Evolutionary conservation across 345 rosid genomes (phyloP).

Genomic region (Citrus mangshanensis): DNA sequence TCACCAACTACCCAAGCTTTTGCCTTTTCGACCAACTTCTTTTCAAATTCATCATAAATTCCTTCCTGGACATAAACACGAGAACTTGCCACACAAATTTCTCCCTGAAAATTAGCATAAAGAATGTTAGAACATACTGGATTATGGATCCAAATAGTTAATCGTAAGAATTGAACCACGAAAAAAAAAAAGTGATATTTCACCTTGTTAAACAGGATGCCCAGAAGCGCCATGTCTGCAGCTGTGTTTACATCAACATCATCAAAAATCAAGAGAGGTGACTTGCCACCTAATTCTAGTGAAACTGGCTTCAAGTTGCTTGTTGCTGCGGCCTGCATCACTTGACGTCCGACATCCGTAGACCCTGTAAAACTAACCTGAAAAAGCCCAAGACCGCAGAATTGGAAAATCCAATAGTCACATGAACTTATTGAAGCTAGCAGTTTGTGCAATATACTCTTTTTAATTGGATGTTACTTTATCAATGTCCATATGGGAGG

Average conservation of each 20-base stretch:
- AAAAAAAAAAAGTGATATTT: neutral
- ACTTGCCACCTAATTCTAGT: conserved; percentile 84
- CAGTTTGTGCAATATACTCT: no score
- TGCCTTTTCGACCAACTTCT: conserved; percentile 54
- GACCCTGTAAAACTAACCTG: conserved; percentile 90
- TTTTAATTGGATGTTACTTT: conserved; percentile 33
- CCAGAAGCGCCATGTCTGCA: conserved; percentile 53
- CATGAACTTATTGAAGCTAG: neutral
- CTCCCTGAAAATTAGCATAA: conserved; percentile 42
- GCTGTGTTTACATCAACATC: conserved; percentile 72
- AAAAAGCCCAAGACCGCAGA: neutral
- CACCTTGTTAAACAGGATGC: conserved; percentile 56
- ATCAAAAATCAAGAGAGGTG: conserved; percentile 71
- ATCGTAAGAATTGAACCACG: no score
- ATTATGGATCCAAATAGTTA: neutral
- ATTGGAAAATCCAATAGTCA: neutral
- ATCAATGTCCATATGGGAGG: conserved; percentile 84
- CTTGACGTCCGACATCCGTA: conserved; percentile 64
- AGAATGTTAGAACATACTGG: neutral
- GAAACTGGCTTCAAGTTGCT: conserved; percentile 76
- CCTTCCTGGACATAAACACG: conserved; percentile 86
- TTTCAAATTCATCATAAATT: conserved; percentile 55
- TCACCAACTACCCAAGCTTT: conserved; percentile 66
- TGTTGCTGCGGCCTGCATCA: conserved; percentile 72
- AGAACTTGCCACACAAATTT: conserved; percentile 69